These are phyloP conservation scores for Hydnum rufescens DNA, from an alignment of 768 basidiomycete species.

Conservation along the genomic window DNA sequence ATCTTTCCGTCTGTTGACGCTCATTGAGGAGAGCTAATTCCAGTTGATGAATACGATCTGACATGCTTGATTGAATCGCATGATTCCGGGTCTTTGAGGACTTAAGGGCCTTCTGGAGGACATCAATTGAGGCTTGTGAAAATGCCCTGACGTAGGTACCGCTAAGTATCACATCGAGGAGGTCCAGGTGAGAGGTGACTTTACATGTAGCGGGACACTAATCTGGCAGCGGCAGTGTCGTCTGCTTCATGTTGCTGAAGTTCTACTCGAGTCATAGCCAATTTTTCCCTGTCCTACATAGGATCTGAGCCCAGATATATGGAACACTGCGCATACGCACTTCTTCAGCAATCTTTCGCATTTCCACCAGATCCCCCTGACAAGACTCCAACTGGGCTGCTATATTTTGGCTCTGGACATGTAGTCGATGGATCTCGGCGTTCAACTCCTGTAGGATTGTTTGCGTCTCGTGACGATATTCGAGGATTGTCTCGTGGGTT, in stretches of 20 bases:
- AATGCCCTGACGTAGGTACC: conserved; percentile 39
- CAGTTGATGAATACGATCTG: background rate
- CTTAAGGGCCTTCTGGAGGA: conserved; percentile 26
- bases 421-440: conserved; percentile 23
- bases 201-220: conserved; percentile 74
- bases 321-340: background rate
- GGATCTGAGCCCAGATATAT: background rate
- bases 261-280: background rate
- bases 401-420: conserved; percentile 25
- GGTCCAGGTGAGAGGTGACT: conserved; percentile 13
- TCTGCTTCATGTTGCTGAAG: background rate
- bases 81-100: conserved; percentile 23
- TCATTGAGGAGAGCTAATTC: background rate
- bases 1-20: conserved; percentile 17
- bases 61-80: background rate
- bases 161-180: background rate
- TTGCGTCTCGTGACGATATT: no score
- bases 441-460: conserved; percentile 34
- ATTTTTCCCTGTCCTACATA: background rate
- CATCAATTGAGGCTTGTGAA: conserved; percentile 46
- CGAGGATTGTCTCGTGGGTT: no score
- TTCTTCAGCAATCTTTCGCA: background rate
- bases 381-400: conserved; percentile 16
- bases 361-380: background rate
- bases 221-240: conserved; percentile 37